phyloP scores from a whole-genome alignment of 495 filamentous ascomycete species.

The Xylaria cubensis region DNA sequence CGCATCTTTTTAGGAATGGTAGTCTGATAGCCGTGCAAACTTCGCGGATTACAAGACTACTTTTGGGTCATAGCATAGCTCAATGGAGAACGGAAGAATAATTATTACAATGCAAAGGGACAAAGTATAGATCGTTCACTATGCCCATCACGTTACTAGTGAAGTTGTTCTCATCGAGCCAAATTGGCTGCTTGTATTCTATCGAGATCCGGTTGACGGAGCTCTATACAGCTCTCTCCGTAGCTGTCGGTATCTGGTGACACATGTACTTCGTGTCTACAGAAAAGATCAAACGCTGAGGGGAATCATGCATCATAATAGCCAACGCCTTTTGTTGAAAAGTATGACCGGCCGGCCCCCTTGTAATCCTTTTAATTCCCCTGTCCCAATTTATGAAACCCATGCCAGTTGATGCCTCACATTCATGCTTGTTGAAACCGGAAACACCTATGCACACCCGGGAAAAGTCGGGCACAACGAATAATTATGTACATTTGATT shows the following conservation, averaged over 20 bases:
- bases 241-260: slow-evolving; percentile 32
- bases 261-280: slow-evolving; percentile 26
- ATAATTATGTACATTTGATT: slow-evolving; percentile 43
- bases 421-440: slow-evolving; percentile 58
- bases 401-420: slow-evolving; percentile 52
- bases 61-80: not conserved
- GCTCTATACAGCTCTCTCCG: slow-evolving; percentile 36
- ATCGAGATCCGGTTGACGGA: slow-evolving; percentile 47
- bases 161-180: slow-evolving; percentile 1
- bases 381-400: slow-evolving; percentile 41
- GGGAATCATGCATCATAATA: slow-evolving; percentile 56
- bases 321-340: slow-evolving; percentile 64
- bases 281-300: slow-evolving; percentile 44
- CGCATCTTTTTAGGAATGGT: not conserved
- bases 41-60: not conserved
- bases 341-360: slow-evolving; percentile 55
- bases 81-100: not conserved
- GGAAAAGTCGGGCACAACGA: slow-evolving; percentile 32
- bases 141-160: not conserved
- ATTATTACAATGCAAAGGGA: not conserved
- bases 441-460: slow-evolving; percentile 29
- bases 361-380: slow-evolving; percentile 48
- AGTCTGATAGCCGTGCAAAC: not conserved
- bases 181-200: slow-evolving; percentile 25
- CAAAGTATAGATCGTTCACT: not conserved